Percentiles rank a stretch among this genome's conserved stretches.
Conservation (phyloP, 2,329 filamentous ascomycete genomes). For the Ascosphaera aggregata region DNA sequence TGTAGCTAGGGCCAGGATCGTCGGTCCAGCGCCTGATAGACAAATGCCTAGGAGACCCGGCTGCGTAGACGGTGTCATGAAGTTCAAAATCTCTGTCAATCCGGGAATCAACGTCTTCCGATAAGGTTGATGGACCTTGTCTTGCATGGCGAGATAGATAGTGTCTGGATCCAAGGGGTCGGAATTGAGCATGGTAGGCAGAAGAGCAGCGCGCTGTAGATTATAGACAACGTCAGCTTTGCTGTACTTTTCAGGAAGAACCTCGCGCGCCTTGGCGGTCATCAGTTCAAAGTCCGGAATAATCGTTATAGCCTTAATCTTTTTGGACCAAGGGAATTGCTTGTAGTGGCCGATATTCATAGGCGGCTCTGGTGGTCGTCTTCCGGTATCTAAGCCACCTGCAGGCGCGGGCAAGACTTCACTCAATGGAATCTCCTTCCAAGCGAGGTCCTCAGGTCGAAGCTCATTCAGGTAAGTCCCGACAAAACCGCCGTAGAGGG, state of each 20-base stretch:
- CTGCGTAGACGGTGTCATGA: conserved; percentile 70
- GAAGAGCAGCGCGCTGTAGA: conserved; percentile 73
- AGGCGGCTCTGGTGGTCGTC: conserved; percentile 70
- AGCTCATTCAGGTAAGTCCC: conserved; percentile 91
- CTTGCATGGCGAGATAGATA: conserved; percentile 96
- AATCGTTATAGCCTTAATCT: conserved; percentile 92
- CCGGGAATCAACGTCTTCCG: conserved; percentile 79
- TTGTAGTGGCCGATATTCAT: conserved; percentile 86
- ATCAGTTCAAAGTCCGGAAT: conserved; percentile 90
- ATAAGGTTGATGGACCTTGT: conserved; percentile 95
- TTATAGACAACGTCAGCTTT: conserved; percentile 85
- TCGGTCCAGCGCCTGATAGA: conserved; percentile 82
- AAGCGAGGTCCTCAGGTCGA: conserved; percentile 64
- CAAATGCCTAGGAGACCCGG: conserved; percentile 83
- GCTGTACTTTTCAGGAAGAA: conserved; percentile 58
- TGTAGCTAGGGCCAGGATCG: conserved; percentile 80
- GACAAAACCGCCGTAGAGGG: conserved; percentile 87
- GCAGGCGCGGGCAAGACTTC: conserved; percentile 82
- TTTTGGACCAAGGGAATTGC: conserved; percentile 78
- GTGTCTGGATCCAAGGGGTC: conserved; percentile 79
- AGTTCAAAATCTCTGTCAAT: conserved; percentile 70
- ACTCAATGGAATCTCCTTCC: conserved; percentile 80
- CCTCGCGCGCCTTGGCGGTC: conserved; percentile 74
- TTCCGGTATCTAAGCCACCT: conserved; percentile 74
- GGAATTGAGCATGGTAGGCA: conserved; percentile 72